Evolutionary conservation across 768 basidiomycete species (phyloP), one percentile per base, ranked within the genome.

Genomic region (Suillus tomentosus): DNA sequence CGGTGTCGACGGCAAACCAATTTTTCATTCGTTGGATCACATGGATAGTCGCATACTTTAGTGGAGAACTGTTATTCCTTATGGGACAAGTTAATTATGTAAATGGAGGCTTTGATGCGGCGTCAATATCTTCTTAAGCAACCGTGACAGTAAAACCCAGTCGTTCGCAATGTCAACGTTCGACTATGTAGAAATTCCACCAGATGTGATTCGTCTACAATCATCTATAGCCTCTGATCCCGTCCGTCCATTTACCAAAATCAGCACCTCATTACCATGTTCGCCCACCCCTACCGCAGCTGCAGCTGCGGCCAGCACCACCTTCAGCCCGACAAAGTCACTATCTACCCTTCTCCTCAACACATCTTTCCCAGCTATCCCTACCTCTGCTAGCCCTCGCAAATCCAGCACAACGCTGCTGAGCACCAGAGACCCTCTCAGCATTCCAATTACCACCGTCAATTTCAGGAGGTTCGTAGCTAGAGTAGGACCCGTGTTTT

Each of bases 381-480:
- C 7, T 67, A 70, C 13, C 11, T 58, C 24, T 5, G 24, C 57
- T 7, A 74, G 59, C 31, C 65, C 69, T 61, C 75, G 59, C 67
- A 71, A 55, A 64, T 66, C 62, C 69, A 72, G 61, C 42, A 66
- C 53, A 71, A 76, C 64, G 60, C 74, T 91, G 36, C 69, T 91
- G 15, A 86, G 85, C 19, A 84, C 84, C 1, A 79, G 80, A 36
- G 90, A 91, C 68, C 85, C 91, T 0, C 81, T 96, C 5, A 92
- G 91, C 1, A 78, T 96, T 4, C 90, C 87, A 0, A 87, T 88
- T 34, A 90, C 88, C 67, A 88, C 91, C 2, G 84, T 81, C 67
- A 94, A 95, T 72, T 95, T 95, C 71, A 84, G 88, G 66, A 80
- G 92, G 27, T 96, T 96, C 64, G 84, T 95, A 4, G 82, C 86